A percentile compares a stretch with the other conserved stretches of the same genome.
Conservation (phyloP, 2,329 filamentous ascomycete genomes). For the Penicillium sp. region DNA sequence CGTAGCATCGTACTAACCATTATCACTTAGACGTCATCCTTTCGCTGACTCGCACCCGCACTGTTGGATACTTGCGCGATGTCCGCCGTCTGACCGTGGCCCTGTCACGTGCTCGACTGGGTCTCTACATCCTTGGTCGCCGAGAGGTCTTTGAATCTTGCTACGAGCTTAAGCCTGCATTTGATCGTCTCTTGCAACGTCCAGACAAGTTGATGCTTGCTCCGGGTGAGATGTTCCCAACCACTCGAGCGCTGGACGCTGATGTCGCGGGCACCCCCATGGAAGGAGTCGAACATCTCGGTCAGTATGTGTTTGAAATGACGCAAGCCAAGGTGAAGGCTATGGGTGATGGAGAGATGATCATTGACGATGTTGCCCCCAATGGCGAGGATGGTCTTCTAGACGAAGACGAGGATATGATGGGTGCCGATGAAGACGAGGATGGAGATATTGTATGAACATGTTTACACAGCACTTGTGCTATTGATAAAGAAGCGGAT, state of each 20-base stretch:
- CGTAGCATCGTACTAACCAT: constrained; percentile 12
- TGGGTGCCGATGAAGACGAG: constrained; percentile 34
- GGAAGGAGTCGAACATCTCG: constrained; percentile 89
- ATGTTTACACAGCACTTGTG: constrained; percentile 6
- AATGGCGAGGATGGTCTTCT: constrained; percentile 31
- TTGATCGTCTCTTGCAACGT: constrained; percentile 73
- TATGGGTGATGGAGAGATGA: constrained; percentile 48
- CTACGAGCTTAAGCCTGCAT: constrained; percentile 83
- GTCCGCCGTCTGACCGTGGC: constrained; percentile 92
- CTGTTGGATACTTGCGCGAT: constrained; percentile 89
- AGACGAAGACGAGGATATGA: constrained; percentile 38
- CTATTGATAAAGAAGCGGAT: constrained; percentile 5
- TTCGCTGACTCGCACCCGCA: constrained; percentile 83
- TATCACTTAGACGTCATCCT: constrained; percentile 76
- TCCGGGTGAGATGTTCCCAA: constrained; percentile 83
- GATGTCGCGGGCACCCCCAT: constrained; percentile 64
- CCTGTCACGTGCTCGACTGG: constrained; percentile 85
- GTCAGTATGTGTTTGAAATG: constrained; percentile 97
- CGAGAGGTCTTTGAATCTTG: constrained; percentile 85
- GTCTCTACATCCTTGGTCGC: constrained; percentile 88
- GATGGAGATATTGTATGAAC: constrained; percentile 38
- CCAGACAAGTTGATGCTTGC: constrained; percentile 79
- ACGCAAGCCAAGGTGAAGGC: constrained; percentile 69
- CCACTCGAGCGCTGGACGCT: constrained; percentile 55
- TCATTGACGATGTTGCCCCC: constrained; percentile 34